Percentiles rank a stretch among this genome's conserved stretches.
These are phyloP conservation scores for Colletotrichum musicola DNA, from an alignment of 2,329 filamentous ascomycete genomes.

Conservation along the genomic window DNA sequence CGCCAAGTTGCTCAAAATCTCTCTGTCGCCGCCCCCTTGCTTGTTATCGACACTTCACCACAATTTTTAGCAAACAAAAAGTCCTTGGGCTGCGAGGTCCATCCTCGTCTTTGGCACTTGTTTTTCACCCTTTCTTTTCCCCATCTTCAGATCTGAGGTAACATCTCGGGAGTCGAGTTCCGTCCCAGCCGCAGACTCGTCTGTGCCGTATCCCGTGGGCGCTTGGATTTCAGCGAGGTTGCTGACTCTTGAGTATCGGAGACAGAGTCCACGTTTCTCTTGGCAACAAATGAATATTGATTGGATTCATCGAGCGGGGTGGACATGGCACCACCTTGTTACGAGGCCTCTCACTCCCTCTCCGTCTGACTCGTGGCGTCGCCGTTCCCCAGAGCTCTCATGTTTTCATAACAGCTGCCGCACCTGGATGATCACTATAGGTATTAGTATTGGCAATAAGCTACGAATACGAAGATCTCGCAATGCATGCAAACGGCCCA, in stretches of 20 bases:
- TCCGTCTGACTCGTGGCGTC: background rate
- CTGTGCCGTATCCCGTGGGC: too few species aligned
- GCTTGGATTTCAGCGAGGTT: too few species aligned
- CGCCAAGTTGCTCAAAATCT: conserved; percentile 19
- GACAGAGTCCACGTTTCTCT: background rate
- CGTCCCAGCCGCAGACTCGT: too few species aligned
- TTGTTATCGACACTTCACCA: conserved; percentile 3
- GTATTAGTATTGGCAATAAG: too few species aligned
- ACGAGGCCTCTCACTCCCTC: too few species aligned
- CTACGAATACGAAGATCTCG: too few species aligned
- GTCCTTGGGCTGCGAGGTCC: too few species aligned
- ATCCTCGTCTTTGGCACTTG: background rate
- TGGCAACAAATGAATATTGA: background rate
- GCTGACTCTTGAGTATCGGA: background rate
- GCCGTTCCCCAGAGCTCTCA: too few species aligned
- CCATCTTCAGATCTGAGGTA: background rate
- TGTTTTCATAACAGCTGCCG: too few species aligned
- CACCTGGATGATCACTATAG: too few species aligned
- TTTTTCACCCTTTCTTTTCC: background rate
- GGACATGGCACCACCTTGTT: too few species aligned
- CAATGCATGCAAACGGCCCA: too few species aligned
- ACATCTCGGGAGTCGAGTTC: background rate
- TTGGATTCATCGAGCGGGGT: background rate
- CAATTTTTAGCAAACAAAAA: background rate
- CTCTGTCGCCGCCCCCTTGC: conserved; percentile 5